These are phyloP conservation scores for Lipomyces starkeyi DNA, from an alignment of 805 yeast genomes.

Conservation along the genomic window DNA sequence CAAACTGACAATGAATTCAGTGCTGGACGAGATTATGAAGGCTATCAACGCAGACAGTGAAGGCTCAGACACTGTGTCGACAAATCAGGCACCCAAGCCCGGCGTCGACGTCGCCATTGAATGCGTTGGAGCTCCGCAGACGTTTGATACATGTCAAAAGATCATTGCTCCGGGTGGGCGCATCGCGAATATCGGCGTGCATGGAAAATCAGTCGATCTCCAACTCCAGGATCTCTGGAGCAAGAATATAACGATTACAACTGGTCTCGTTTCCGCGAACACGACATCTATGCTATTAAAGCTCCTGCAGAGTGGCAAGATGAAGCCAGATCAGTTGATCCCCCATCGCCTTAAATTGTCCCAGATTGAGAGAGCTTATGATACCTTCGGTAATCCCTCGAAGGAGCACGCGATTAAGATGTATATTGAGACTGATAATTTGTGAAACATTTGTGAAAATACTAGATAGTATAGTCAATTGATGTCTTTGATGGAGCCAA, in stretches of 20 bases:
- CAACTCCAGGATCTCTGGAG: constrained; percentile 31
- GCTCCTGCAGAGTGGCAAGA: constrained; percentile 29
- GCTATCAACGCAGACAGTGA: constrained; percentile 7
- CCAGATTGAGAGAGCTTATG: constrained; percentile 32
- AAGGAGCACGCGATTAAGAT: constrained; percentile 35
- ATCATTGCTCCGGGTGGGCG: constrained; percentile 36
- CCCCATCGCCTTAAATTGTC: constrained; percentile 36
- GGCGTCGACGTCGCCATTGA: constrained; percentile 39
- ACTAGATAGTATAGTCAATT: no score
- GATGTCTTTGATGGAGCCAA: no score
- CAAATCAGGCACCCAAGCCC: constrained; percentile 22
- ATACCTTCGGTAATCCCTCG: constrained; percentile 35
- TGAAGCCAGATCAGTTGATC: constrained; percentile 30
- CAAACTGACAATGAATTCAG: constrained; percentile 11
- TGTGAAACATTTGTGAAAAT: neutral
- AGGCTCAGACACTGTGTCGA: constrained; percentile 12
- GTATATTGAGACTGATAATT: constrained; percentile 20
- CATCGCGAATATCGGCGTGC: constrained; percentile 35
- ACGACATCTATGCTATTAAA: constrained; percentile 29
- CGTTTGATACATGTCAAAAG: constrained; percentile 27
- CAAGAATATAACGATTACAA: constrained; percentile 29
- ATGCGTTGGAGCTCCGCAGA: constrained; percentile 30
- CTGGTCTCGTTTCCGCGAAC: constrained; percentile 33
- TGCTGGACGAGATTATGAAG: constrained; percentile 23
- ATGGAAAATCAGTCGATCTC: constrained; percentile 29